Base-by-base conservation (phyloP, 768 basidiomycete species). In the Lactarius sanguifluus region DNA sequence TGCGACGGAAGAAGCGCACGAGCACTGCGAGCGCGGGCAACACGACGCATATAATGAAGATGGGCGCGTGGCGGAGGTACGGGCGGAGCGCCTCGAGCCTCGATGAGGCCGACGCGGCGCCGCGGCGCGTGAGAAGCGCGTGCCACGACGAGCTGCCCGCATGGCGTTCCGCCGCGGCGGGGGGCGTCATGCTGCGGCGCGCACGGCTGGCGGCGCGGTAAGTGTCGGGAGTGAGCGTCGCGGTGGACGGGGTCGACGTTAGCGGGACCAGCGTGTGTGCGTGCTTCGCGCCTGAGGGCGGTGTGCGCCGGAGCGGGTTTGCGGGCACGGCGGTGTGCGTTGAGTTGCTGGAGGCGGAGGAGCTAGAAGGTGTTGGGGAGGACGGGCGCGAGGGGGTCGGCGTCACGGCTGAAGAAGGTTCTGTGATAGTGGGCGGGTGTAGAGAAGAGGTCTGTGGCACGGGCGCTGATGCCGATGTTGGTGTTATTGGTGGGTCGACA, bases 251-350 rank as follows among this genome's bases (percentile, higher is more conserved):
- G 7, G 61, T 59, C 10, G 64, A 59, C 4, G 64, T 67, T 15
- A 65, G 64, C 2, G 70, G 64, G 23, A 34, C 8, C 2, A 65
- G 20, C 9, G 62, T 41, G 15, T 54, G 54, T 13, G 30, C 16
- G n/a, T 63, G 41, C 40, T 18, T 34, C 7, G 43, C 20, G 20
- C 30, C 12, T 25, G 43, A 16, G n/a, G 55, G 34, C 9, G 55
- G 61, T 0, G 54, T 12, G 28, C 55, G 57, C 20, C 62, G 62
- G 15, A 58, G 69, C 12, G 69, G 64, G 7, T 69, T 71, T 1
- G 63, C 16, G 8, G 70, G 70, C 1, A 71, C 70, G 12, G 65
- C 68, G 40, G 70, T 71, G 36, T 69, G 68, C 2, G 70, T 71
- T 23, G 68, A 71, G 23, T 57, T 71, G 50, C 58, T 70, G 36